phyloP scores from a whole-genome alignment of 1,139 yeast genomes.

The Chernovozyma aurita region DNA sequence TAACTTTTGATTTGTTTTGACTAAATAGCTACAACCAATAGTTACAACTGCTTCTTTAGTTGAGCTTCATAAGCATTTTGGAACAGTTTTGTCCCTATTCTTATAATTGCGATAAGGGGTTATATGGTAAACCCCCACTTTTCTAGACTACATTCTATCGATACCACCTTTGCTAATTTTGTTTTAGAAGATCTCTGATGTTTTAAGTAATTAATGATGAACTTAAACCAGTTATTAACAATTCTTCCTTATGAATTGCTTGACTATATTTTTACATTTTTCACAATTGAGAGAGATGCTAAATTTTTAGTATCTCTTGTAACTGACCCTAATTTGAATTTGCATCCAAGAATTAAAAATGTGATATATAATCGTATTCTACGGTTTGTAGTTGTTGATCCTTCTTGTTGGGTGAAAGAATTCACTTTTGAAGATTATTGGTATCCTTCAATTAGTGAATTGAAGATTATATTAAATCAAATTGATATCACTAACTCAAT shows the following conservation, averaged over 20 bases:
- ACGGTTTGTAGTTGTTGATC: conserved; percentile 7
- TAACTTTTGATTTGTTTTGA: too few relatives aligned
- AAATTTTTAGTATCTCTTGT: not conserved
- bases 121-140: too few relatives aligned
- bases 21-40: too few relatives aligned
- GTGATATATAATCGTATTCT: conserved; percentile 3
- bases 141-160: too few relatives aligned
- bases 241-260: conserved; percentile 4
- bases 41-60: too few relatives aligned
- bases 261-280: conserved; percentile 4
- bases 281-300: conserved; percentile 5
- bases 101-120: too few relatives aligned
- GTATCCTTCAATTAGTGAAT: conserved; percentile 6
- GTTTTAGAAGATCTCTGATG: too few relatives aligned
- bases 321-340: not conserved
- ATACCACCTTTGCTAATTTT: too few relatives aligned
- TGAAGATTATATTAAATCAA: not conserved
- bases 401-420: conserved; percentile 7
- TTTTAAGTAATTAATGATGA: too few relatives aligned
- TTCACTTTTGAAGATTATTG: conserved; percentile 6
- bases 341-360: conserved; percentile 1
- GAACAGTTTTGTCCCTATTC: too few relatives aligned
- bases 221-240: not conserved
- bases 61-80: too few relatives aligned
- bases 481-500: not conserved